Evolutionary conservation across 2,329 filamentous ascomycete genomes (phyloP).

Genomic region (Tolypocladium tropicale): DNA sequence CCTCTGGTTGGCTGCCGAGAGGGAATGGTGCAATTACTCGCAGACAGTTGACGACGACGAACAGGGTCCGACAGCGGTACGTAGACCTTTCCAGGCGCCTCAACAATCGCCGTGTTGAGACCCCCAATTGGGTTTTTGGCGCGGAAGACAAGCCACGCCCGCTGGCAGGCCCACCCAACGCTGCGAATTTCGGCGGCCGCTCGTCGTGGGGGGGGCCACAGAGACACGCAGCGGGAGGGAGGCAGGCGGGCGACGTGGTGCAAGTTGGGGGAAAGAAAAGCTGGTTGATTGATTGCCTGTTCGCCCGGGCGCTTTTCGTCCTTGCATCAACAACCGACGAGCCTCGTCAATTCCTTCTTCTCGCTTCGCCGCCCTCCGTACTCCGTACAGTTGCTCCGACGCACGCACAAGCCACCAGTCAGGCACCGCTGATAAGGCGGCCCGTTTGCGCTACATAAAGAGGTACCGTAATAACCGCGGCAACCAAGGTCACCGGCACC

Average conservation of each 20-base stretch:
- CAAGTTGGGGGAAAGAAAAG: neutral
- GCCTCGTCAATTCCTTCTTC: neutral
- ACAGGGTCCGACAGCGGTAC: neutral
- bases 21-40: too few relatives aligned
- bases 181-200: neutral
- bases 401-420: neutral
- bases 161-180: neutral
- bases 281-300: neutral
- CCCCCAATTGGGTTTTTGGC: conserved; percentile 3
- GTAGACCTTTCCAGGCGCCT: neutral
- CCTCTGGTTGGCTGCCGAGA: neutral
- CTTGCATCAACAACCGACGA: neutral
- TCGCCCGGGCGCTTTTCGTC: neutral
- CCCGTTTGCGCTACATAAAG: neutral
- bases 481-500: neutral
- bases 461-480: neutral
- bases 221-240: neutral
- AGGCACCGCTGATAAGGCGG: neutral
- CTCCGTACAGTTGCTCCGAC: neutral
- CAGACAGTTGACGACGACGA: neutral
- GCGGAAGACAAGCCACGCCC: neutral
- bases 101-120: conserved; percentile 4
- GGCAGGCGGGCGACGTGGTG: too few relatives aligned
- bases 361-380: neutral
- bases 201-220: neutral